Evolutionary conservation across 805 yeast genomes (phyloP), one percentile per base, ranked within the genome.

Genomic region (Ogataea wickerhamii): DNA sequence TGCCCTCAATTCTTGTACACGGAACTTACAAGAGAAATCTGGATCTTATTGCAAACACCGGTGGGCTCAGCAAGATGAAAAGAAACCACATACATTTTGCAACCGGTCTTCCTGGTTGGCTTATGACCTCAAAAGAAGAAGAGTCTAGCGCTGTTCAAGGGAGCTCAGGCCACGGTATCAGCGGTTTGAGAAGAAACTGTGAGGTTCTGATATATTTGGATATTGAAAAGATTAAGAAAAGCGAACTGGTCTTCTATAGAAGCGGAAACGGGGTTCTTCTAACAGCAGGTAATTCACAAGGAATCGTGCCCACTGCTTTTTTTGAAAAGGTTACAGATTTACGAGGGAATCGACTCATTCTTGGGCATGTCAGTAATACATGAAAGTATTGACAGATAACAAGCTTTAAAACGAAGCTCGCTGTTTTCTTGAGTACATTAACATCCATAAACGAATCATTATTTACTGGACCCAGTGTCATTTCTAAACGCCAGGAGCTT

Each of bases 61-160:
- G 78, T 0, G 88, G 87, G 0, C 62, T 93, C 18, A 70, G 71
- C 12, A 68, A 62, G 43, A 86, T 88, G 96, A 63, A 59, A 22
- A 66, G 98, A 51, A 82, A 82, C 47, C 98, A 93, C 58, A 77
- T 93, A 13, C 98, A 93, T 62, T 70, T 91, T 56, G 86, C 98
- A 0, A 64, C 76, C 1, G 81, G 80, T 10, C 48, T 75, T 7
- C 71, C 76, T 1, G 63, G 32, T 2, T 44, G 47, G 38, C 40
- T 47, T 8, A 7, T 26, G 8, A 13, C 11, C n/a, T 11, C 7
- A 12, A 26, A 14, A 26, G 8, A 26, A 14, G 5, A 32, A 2
- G 25, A 41, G 13, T 28, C 17, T 10, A 24, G 37, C 16, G 26
- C 12, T 12, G 24, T 29, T 5, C 34, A 31, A 5, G 32, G 36